A percentile compares a stretch with the other conserved stretches of the same genome.
Evolutionary conservation across 768 basidiomycete genomes (phyloP).

Genomic region (Clitopilus passeckerianus): DNA sequence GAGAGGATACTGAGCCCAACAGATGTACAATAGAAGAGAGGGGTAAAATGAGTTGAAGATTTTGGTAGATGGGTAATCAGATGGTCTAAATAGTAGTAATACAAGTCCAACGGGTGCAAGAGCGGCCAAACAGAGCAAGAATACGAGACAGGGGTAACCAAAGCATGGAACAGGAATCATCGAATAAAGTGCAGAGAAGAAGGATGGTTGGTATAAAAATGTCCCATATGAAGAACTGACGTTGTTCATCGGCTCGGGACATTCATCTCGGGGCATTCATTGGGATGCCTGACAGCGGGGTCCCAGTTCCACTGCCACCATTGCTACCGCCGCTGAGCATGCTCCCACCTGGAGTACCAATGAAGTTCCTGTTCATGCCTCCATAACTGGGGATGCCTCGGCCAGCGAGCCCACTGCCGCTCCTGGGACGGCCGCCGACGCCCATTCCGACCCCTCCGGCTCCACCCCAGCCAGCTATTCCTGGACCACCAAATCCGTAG

Average conservation of each 20-base stretch:
- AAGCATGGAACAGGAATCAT: neutral
- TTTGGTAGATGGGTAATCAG: neutral
- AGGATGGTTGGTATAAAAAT: neutral
- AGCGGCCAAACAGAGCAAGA: neutral
- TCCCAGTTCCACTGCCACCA: neutral
- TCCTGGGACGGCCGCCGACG: conserved; percentile 37
- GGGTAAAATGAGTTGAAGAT: neutral
- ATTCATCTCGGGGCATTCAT: conserved; percentile 1
- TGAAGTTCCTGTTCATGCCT: conserved; percentile 20
- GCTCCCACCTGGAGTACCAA: neutral
- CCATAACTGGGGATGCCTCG: conserved; percentile 34
- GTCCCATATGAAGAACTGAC: neutral
- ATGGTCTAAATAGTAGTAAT: neutral
- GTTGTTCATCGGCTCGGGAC: neutral
- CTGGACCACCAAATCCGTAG: conserved; percentile 29
- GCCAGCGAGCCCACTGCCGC: conserved; percentile 43
- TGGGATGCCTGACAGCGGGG: neutral
- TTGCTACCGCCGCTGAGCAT: neutral
- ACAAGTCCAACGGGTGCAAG: neutral
- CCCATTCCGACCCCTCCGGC: conserved; percentile 19
- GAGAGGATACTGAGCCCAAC: neutral
- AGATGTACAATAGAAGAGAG: neutral
- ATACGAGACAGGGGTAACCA: neutral
- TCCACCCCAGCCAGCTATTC: conserved; percentile 9
- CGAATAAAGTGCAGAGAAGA: neutral